These are phyloP conservation scores for Nepenthes alata DNA, from an alignment of 179 eudicot genomes.

Conservation along the genomic window DNA sequence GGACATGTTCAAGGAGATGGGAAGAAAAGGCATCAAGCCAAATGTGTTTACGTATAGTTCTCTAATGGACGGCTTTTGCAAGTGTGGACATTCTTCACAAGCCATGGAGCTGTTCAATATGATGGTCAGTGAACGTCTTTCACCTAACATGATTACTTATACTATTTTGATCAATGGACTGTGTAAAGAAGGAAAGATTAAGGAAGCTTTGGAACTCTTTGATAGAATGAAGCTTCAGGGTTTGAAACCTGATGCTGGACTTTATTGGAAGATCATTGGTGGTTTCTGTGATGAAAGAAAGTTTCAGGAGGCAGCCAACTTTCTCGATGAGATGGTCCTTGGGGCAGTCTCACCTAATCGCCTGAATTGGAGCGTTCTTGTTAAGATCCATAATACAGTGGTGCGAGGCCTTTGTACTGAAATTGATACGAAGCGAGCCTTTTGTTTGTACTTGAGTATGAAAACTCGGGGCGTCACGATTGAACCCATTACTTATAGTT, in stretches of 20 bases:
- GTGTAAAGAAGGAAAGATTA: conserved; percentile 58
- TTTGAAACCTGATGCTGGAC: conserved; percentile 74
- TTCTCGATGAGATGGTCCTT: conserved; percentile 83
- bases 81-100: conserved; percentile 38
- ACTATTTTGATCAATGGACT: conserved; percentile 69
- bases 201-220: conserved; percentile 50
- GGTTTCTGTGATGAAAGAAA: conserved; percentile 40
- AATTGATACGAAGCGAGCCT: conserved; percentile 43
- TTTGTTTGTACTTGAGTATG: conserved; percentile 59
- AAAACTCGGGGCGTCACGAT: conserved; percentile 67
- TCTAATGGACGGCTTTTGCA: conserved; percentile 82
- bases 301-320: conserved; percentile 73
- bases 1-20: conserved; percentile 51
- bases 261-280: conserved; percentile 59
- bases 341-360: conserved; percentile 64
- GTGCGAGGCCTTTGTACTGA: conserved; percentile 51
- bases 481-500: conserved; percentile 46
- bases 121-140: conserved; percentile 38
- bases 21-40: conserved; percentile 44
- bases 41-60: conserved; percentile 78
- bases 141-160: conserved; percentile 72
- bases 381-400: conserved; percentile 53
- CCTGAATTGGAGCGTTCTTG: conserved; percentile 70
- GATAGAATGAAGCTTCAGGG: conserved; percentile 91
- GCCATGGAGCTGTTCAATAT: conserved; percentile 49